Evolutionary conservation across 2,329 filamentous ascomycete genomes (phyloP).

Genomic region (Beauveria brongniartii): DNA sequence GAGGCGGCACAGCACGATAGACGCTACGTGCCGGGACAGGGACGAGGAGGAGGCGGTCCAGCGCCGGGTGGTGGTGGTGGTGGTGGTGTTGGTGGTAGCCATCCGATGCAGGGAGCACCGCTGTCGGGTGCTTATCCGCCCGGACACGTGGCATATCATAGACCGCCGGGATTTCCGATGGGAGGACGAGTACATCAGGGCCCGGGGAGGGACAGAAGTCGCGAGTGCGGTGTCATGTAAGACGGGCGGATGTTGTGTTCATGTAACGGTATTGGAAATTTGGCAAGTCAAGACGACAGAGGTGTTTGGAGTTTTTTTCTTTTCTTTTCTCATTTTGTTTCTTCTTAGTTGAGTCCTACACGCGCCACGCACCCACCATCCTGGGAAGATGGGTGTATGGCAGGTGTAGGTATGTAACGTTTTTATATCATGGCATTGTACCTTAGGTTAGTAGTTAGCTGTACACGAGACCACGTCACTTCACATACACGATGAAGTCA

Average conservation of each 20-base stretch:
- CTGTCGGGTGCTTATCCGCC: background rate
- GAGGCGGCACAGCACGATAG: constrained; percentile 46
- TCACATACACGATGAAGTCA: too few relatives aligned
- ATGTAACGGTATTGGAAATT: background rate
- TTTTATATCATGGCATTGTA: background rate
- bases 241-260: background rate
- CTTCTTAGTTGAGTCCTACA: too few relatives aligned
- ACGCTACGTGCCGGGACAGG: constrained; percentile 41
- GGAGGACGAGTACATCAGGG: constrained; percentile 10
- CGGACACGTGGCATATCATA: background rate
- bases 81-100: too few relatives aligned
- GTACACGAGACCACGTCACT: too few relatives aligned
- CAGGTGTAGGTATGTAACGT: background rate
- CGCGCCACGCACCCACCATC: too few relatives aligned
- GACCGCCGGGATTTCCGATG: background rate
- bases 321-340: background rate
- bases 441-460: too few relatives aligned
- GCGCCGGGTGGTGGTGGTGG: background rate
- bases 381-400: too few relatives aligned
- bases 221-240: constrained; percentile 42
- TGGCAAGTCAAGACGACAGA: background rate
- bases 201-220: constrained; percentile 14
- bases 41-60: constrained; percentile 17
- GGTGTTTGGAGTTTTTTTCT: background rate
- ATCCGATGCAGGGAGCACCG: background rate